Evolutionary conservation across 441 rosid species (phyloP), one percentile per base, ranked within the genome.

Genomic region (Erodium trifolium): DNA sequence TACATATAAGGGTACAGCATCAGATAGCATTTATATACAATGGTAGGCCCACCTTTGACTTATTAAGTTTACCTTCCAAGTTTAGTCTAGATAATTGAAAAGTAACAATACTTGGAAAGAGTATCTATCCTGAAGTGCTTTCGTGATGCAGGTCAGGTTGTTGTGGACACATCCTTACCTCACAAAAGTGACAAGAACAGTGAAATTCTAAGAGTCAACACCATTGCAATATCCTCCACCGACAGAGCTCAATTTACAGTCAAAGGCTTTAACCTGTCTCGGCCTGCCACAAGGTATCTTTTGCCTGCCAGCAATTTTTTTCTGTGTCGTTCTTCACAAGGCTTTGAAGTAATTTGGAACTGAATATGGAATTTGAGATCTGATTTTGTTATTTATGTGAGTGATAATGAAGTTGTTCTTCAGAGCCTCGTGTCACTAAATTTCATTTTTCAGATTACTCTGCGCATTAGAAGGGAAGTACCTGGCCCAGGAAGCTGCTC

Each of bases 401-500:
- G 49, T 43, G 9, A 43, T 43, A 43, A 9, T 43, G 49, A 43
- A 43, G 9, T 8, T 43, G 12, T 74, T 9, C 34, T 43, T n/a
- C 55, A 35, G 62, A n/a, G 27, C 27, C 27, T 23, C 27, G 27
- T 23, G 0, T 23, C 27, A 23, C 27, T 23, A 23, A 0, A 23
- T 23, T 23, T 23, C 27, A 65, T 75, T 76, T 70, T 76, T 16
- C 84, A 94, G 99, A 82, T 77, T 94, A 78, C 87, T 87, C 23
- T 91, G 97, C 80, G 90, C 97, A 11, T 85, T 94, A 5, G 97
- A 88, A 80, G 97, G 97, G 73, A 81, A 80, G 49, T 91, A 88
- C 78, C 78, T 90, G 79, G 73, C 78, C 77, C 90, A 91, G 63
- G 92, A 85, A 77, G 75, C 74, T 70, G 66, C 73, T 77, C 67